Base-by-base conservation (phyloP, 2,329 filamentous ascomycete genomes). In the Penicillium decumbens region DNA sequence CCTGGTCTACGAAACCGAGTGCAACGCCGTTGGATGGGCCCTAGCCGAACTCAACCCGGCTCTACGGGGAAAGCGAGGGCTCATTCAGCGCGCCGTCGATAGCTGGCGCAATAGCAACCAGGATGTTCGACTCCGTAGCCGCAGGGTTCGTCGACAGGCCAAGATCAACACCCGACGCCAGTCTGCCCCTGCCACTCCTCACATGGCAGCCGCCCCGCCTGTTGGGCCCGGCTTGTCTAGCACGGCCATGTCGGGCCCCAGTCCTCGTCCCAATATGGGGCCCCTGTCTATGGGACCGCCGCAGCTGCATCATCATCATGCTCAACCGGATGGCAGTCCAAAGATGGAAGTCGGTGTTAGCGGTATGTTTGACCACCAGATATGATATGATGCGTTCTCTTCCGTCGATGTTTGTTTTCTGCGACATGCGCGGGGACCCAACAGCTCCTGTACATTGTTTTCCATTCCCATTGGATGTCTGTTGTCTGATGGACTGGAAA, bases 91-190 rank as follows among this genome's bases (percentile, higher is more conserved):
- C 57, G 93, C 93, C 1, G 93, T 98, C 39, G 93, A 98, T 72
- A 96, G 91, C 75, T 97, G 93, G 93, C 82, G 93, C 55, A 98
- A 98, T 76, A 97, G 92, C 80, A 97, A 97, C 74, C 90, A 95
- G 74, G 93, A 98, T 64, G 89, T 89, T 43, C 82, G 91, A 60
- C 77, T 97, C 65, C 83, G 93, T 67, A 97, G 92, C 72, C 81
- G 93, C 69, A 81, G 93, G 62, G 93, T 98, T 49, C 84, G 93
- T 59, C 84, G 93, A 58, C 93, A 95, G 88, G 91, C 91, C 48
- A 98, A 98, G 79, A 89, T 96, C 74, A 93, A 85, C 74, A 91
- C 15, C 2, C 15, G 82, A 65, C 84, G 92, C 67, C 92, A 93
- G 74, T 79, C 83, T 42, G 81, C 84, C 58, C 80, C 77, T 58